Evolutionary conservation across 805 yeast species (phyloP), one percentile per base, ranked within the genome.

Genomic region (Ogataea methanolica): DNA sequence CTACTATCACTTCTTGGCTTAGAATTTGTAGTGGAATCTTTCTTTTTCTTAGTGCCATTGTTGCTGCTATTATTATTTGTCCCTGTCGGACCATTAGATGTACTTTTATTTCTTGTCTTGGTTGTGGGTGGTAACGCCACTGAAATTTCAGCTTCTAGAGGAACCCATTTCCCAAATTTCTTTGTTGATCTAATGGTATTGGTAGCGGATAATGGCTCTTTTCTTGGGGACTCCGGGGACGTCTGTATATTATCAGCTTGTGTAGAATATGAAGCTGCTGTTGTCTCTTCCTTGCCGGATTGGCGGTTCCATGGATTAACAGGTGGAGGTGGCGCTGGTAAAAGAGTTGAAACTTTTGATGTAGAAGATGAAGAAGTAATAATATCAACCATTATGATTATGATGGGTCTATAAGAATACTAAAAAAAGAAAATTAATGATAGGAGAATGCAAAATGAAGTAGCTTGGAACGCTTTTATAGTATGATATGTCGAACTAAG

Each of bases 271-370:
- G 21, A 15, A 33, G 44, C 15, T n/a, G 35, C 21, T n/a, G 44
- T 34, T 33, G 16, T 17, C 15, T 17, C 33, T 12, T 22, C 19
- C n/a, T 42, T 45, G 29, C 39, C 43, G 5, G 31, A 45, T 33
- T n/a, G 35, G 39, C 23, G 41, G 40, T 45, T 44, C 67, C 67
- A 62, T 1, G 65, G 60, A 40, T 59, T 62, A 2, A 48, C 51
- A 31, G 51, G 47, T 5, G 67, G 67, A 26, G 60, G 60, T 2
- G 67, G 67, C 3, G 67, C 67, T 6, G 67, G 67, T 11, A 51
- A 59, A 40, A 60, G 35, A 11, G 57, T 51, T 12, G 54, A 49
- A 7, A 49, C 51, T 31, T 47, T 45, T 23, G 49, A 19, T 14
- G 37, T 16, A 3, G 45, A 41, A 31, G 50, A 36, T 34, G 33